Percentiles rank a stretch among this genome's conserved stretches.
Evolutionary conservation across 495 filamentous ascomycete species (phyloP).

Genomic region (Penicillium odoratum): DNA sequence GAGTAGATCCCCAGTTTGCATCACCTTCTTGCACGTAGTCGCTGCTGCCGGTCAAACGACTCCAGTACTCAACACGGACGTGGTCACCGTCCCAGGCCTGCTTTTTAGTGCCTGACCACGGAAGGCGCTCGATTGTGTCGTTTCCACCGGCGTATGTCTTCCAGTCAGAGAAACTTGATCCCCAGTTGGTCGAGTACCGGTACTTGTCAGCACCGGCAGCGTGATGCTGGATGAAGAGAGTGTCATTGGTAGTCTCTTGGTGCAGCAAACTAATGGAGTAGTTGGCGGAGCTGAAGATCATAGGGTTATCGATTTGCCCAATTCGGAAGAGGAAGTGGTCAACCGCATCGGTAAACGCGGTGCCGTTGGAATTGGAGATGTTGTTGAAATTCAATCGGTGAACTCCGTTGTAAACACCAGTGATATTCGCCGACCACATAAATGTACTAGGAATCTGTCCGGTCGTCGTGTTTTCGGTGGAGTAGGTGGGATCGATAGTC

Average conservation of each 20-base stretch:
- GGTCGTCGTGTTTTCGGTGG: constrained; percentile 20
- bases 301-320: constrained; percentile 57
- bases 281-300: constrained; percentile 59
- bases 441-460: constrained; percentile 56
- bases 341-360: constrained; percentile 41
- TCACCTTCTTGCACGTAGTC: constrained; percentile 65
- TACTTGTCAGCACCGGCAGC: constrained; percentile 64
- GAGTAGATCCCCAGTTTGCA: constrained; percentile 33
- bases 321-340: constrained; percentile 61
- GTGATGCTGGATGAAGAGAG: constrained; percentile 55
- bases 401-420: constrained; percentile 63
- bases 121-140: constrained; percentile 39
- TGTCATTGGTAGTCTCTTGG: constrained; percentile 34
- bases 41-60: constrained; percentile 60
- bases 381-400: constrained; percentile 62
- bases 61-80: constrained; percentile 68
- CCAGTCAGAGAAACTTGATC: constrained; percentile 61
- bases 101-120: constrained; percentile 60
- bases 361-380: constrained; percentile 34
- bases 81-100: constrained; percentile 68
- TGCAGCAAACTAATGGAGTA: constrained; percentile 56
- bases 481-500: constrained; percentile 21
- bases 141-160: constrained; percentile 51
- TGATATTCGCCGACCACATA: constrained; percentile 51
- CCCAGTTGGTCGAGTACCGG: constrained; percentile 64